Evolutionary conservation across 1,139 yeast genomes (phyloP).

Genomic region (Lodderomyces beijingensis): DNA sequence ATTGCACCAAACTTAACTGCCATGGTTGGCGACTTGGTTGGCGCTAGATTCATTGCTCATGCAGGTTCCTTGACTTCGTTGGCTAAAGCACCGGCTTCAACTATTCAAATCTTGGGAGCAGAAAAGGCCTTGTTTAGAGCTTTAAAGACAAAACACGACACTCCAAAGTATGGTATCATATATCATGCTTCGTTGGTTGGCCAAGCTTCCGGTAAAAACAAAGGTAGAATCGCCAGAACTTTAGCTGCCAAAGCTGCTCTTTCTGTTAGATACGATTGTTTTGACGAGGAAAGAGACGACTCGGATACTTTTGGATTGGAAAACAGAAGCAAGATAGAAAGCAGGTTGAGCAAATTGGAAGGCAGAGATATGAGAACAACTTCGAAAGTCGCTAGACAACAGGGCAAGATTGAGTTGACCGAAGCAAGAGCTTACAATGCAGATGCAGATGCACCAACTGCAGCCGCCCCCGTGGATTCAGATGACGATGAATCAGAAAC

Average conservation of each 20-base stretch:
- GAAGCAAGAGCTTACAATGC: conserved; percentile 89
- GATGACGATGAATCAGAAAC: conserved; percentile 46
- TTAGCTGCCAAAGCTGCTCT: conserved; percentile 98
- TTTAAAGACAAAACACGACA: conserved; percentile 94
- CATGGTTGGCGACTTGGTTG: conserved; percentile 96
- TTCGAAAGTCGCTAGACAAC: conserved; percentile 68
- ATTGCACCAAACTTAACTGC: conserved; percentile 98
- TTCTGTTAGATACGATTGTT: conserved; percentile 92
- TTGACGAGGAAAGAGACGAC: conserved; percentile 94
- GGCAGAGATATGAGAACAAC: conserved; percentile 90
- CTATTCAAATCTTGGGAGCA: conserved; percentile 97
- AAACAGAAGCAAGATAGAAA: conserved; percentile 90
- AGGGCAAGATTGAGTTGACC: conserved; percentile 76
- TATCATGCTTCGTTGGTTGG: conserved; percentile 97
- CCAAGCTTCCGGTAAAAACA: conserved; percentile 93
- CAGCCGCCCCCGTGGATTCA: conserved; percentile 33
- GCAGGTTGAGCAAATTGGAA: conserved; percentile 90
- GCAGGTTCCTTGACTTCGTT: conserved; percentile 96
- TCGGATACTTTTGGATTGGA: conserved; percentile 92
- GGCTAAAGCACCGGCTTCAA: conserved; percentile 98
- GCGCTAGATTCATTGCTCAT: conserved; percentile 96
- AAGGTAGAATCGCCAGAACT: conserved; percentile 98
- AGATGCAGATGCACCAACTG: conserved; percentile 73
- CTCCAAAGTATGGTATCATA: conserved; percentile 96
- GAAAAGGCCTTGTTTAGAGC: conserved; percentile 99